These are phyloP conservation scores for Xylaria sp. DNA, from an alignment of 2,329 filamentous ascomycete genomes.

Conservation along the genomic window DNA sequence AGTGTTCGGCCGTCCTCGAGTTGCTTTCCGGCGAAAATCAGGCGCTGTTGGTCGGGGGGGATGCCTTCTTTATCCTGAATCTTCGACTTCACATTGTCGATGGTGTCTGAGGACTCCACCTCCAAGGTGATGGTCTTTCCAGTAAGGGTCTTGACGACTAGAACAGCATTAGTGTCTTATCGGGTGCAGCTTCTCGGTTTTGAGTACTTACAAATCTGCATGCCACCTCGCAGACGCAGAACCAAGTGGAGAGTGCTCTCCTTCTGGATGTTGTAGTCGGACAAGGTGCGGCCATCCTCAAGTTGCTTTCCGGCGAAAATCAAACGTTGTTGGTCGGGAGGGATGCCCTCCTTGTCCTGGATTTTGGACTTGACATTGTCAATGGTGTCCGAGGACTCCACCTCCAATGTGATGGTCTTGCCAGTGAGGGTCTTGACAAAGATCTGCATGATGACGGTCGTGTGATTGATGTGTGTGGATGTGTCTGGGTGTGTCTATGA, in stretches of 20 bases:
- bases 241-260: slow-evolving; percentile 78
- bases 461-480: slow-evolving; percentile 38
- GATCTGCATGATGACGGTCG: slow-evolving; percentile 82
- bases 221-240: slow-evolving; percentile 74
- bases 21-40: slow-evolving; percentile 97
- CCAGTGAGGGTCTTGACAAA: slow-evolving; percentile 98
- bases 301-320: slow-evolving; percentile 75
- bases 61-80: slow-evolving; percentile 99
- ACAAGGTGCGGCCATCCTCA: slow-evolving; percentile 62
- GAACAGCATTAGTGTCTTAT: slow-evolving; percentile 34
- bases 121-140: slow-evolving; percentile 95
- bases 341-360: slow-evolving; percentile 90
- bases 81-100: slow-evolving; percentile 97
- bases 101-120: slow-evolving; percentile 88
- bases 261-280: slow-evolving; percentile 69
- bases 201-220: slow-evolving; percentile 70
- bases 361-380: slow-evolving; percentile 92
- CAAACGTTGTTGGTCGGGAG: slow-evolving; percentile 83
- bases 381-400: slow-evolving; percentile 81
- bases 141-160: slow-evolving; percentile 82
- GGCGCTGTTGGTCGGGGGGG: slow-evolving; percentile 92
- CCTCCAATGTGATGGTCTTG: slow-evolving; percentile 86
- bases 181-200: neutral
- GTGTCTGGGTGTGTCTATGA: slow-evolving; percentile 30
- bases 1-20: slow-evolving; percentile 93